Evolutionary conservation across 495 filamentous ascomycete species (phyloP), one percentile per base, ranked within the genome.

Genomic region (Podospora fimiseda): DNA sequence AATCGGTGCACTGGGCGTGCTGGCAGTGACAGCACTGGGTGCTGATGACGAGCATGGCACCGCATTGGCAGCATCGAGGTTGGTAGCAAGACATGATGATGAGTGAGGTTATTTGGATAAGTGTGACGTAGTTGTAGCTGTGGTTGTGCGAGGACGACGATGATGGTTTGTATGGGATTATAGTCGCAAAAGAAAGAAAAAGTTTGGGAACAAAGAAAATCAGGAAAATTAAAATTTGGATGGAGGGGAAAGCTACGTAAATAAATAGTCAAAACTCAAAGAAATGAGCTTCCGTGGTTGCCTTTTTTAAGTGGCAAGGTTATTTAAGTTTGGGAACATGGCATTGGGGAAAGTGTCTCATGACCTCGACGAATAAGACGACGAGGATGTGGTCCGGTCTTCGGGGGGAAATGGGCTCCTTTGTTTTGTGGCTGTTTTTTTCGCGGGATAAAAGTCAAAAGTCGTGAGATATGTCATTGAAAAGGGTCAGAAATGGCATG

Each of bases 41-140:
- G 69, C 71, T 75, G 65, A 75, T 75, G 61, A 75, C 73, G 50
- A 75, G 71, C 49, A 75, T 67, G 50, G 66, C 57, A 15, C 72
- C 70, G 62, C 73, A 75, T 53, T 73, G 61, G 65, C 71, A 74
- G 70, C 73, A 75, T 48, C 73, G 71, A 44, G 71, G 64, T 8
- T 66, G 65, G 53, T 71, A 71, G 64, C 70, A 67, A 7, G 59
- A 58, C 61, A 60, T 61, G 16, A 40, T 44, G 43, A 24, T 23
- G 52, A 19, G 24, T 38, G 30, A 44, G 23, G 7, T 45, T 50
- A 43, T 9, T 33, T 33, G 22, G 38, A n/a, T 49, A 38, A 50
- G 15, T 9, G 27, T 37, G 45, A 47, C 23, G 44, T 24, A 44
- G 23, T 24, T 23, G 23, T 15, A 24, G 23, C 23, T 47, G 15